These are phyloP conservation scores for Echeveria elegans DNA, from an alignment of 164 flowering plant species.

Conservation along the genomic window DNA sequence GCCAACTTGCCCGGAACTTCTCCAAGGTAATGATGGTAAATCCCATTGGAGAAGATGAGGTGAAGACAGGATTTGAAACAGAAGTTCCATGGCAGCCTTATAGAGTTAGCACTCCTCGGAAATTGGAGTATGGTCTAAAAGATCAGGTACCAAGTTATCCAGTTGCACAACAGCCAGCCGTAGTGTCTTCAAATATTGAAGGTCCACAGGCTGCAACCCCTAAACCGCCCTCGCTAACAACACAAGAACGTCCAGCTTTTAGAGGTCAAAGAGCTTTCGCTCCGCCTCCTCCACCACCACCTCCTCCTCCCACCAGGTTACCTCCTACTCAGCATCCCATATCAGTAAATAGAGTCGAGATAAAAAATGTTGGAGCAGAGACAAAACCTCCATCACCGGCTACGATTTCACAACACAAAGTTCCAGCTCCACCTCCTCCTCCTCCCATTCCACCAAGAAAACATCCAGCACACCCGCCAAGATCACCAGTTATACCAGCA, in stretches of 20 bases:
- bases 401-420: too few species aligned
- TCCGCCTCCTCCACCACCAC: background rate
- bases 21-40: constrained; percentile 18
- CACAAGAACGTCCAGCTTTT: background rate
- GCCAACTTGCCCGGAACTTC: constrained; percentile 17
- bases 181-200: background rate
- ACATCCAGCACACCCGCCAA: constrained; percentile 19
- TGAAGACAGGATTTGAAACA: constrained; percentile 1
- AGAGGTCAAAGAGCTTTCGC: background rate
- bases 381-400: background rate
- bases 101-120: background rate
- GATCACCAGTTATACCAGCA: constrained; percentile 18
- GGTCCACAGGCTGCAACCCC: background rate
- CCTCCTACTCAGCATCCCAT: constrained; percentile 4
- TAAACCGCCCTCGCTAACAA: background rate
- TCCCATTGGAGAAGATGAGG: constrained; percentile 20
- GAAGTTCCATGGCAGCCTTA: background rate
- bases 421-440: constrained; percentile 7
- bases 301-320: background rate
- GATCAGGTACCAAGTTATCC: background rate
- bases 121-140: background rate
- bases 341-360: background rate
- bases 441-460: constrained; percentile 9
- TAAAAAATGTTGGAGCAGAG: background rate
- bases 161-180: background rate